Evolutionary conservation across 345 rosid genomes (phyloP).

Genomic region (Cardamine chenopodiifolia): DNA sequence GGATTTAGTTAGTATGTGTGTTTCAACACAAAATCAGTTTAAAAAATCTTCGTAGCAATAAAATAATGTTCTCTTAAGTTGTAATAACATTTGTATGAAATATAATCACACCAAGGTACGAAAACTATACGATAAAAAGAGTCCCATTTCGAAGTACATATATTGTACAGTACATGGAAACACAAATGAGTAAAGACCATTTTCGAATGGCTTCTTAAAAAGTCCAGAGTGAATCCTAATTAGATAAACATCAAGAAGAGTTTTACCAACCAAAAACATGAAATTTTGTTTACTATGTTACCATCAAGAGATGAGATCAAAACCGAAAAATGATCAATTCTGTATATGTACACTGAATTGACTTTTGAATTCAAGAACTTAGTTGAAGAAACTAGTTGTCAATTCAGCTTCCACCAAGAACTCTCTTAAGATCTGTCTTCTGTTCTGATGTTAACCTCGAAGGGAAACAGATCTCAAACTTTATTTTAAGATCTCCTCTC

Average conservation of each 20-base stretch:
- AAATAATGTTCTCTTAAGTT: neutral
- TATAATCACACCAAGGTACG: neutral
- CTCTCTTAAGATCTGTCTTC: constrained; percentile 65
- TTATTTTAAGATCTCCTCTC: constrained; percentile 61
- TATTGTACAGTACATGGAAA: neutral
- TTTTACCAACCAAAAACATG: neutral
- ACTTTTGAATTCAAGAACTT: constrained; percentile 28
- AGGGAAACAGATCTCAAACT: constrained; percentile 62
- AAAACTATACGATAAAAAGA: neutral
- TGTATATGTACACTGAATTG: constrained; percentile 53
- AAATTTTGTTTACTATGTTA: neutral
- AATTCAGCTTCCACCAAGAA: constrained; percentile 50
- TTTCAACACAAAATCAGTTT: neutral
- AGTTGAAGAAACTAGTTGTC: constrained; percentile 23
- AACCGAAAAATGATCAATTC: neutral
- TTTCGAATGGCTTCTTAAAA: neutral
- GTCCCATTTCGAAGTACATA: neutral
- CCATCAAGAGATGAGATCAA: neutral
- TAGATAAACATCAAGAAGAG: neutral
- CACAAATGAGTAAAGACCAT: neutral
- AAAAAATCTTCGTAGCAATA: neutral
- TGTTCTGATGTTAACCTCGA: constrained; percentile 59
- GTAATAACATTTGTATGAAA: neutral
- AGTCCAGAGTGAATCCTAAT: neutral
- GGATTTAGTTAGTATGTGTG: neutral